Evolutionary conservation across 2,329 filamentous ascomycete species (phyloP), one percentile per base, ranked within the genome.

Genomic region (Tolypocladium tundrense): DNA sequence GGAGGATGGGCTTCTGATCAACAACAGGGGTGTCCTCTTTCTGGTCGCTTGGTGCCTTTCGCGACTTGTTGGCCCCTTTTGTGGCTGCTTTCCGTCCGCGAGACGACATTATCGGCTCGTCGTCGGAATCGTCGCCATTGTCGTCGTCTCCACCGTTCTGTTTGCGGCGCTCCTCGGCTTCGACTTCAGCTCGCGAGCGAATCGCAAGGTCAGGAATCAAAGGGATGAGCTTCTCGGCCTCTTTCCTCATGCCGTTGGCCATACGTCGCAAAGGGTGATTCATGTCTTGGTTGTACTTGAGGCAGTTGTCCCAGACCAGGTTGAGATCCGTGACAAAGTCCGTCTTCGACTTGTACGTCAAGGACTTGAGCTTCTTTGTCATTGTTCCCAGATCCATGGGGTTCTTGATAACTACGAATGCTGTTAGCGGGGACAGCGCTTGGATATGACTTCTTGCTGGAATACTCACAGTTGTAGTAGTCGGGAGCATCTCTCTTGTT

Each of bases 381-480:
- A 99, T 97, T 53, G 87, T 88, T 42, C 94, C 94, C 58, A 99
- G 85, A 70, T 99, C 94, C 94, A 99, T 99, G 2, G 94, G 94
- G 53, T 92, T 88, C 74, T 95, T 97, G 74, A 97, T 97, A 63
- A 90, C 88, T 91, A 68, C 56, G 63, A 45, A 59, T 19, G 43
- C 37, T 54, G 64, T 73, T 64, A 70, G 66, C 57, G 56, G 53
- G 6, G 33, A 24, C 35, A 33, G n/a, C 10, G 42, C 14, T 9
- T 40, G 4, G 6, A 58, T 54, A 57, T 39, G 54, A 56, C 31
- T 60, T 53, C 11, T 54, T 53, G 50, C 43, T 7, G 14, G n/a
- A 43, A 56, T 64, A 74, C 85, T 87, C 85, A 88, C 94, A 84
- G 65, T 84, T 88, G 72, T 95, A 91, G 73, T 99, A 99, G 73